phyloP scores from a whole-genome alignment of 352 stramenopile genomes.

The Globisporangium radiosum region DNA sequence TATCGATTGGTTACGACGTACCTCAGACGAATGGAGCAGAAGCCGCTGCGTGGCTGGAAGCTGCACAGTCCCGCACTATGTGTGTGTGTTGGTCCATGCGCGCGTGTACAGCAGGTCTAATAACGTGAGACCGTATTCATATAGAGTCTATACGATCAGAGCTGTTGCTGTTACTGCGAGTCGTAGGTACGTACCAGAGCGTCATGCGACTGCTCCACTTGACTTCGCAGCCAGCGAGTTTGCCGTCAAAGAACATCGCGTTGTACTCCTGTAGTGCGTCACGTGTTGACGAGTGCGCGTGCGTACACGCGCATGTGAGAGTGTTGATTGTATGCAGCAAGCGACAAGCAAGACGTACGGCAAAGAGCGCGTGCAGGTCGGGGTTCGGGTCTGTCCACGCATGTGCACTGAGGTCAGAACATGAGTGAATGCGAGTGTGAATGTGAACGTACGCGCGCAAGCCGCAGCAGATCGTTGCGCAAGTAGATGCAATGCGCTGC shows the following conservation, averaged over 20 bases:
- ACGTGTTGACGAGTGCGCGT: neutral
- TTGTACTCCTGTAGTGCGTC: conserved; percentile 54
- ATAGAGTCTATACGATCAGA: neutral
- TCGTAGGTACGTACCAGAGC: conserved; percentile 40
- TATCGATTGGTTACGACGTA: conserved; percentile 9
- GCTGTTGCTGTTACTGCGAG: no score
- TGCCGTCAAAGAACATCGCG: conserved; percentile 72
- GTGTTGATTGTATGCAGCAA: neutral
- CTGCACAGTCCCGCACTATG: conserved; percentile 68
- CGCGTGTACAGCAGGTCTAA: neutral
- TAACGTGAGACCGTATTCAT: neutral
- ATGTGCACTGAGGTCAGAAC: conserved; percentile 3
- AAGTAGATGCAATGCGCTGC: neutral
- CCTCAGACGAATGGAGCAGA: conserved; percentile 83
- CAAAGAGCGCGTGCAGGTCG: conserved; percentile 72
- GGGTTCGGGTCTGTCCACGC: conserved; percentile 62
- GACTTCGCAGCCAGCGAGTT: conserved; percentile 70
- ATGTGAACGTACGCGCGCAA: no score
- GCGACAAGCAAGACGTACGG: conserved; percentile 17
- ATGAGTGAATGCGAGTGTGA: neutral
- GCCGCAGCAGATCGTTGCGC: neutral
- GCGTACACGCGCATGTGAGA: neutral
- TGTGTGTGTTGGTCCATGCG: neutral
- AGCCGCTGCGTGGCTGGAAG: conserved; percentile 64
- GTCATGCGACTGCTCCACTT: conserved; percentile 90